Conservation (phyloP, 805 yeast species). For the Zygosaccharomyces bisporus region DNA sequence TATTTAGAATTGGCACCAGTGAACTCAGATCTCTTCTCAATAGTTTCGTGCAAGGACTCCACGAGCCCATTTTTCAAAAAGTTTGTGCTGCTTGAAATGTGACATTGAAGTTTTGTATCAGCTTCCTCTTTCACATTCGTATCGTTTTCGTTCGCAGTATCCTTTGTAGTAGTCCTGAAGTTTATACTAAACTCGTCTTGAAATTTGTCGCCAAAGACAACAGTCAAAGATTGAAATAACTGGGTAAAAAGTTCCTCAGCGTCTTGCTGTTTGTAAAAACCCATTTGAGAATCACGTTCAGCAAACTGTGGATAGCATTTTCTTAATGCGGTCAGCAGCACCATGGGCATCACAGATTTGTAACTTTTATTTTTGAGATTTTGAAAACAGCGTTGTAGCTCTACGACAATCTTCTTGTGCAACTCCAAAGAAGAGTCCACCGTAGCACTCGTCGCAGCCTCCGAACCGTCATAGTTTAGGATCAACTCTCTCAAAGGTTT, state of each 20-base stretch:
- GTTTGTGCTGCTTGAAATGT: constrained; percentile 79
- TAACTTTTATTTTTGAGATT: constrained; percentile 39
- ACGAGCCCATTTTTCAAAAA: constrained; percentile 81
- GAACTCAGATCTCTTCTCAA: constrained; percentile 72
- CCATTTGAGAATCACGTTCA: constrained; percentile 62
- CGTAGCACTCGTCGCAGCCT: constrained; percentile 45
- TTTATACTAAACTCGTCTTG: constrained; percentile 60
- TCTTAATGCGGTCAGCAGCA: constrained; percentile 64
- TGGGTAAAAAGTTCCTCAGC: constrained; percentile 95
- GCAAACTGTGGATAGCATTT: constrained; percentile 81
- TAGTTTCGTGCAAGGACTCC: constrained; percentile 66
- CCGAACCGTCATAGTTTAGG: constrained; percentile 48
- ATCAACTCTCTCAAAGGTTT: constrained; percentile 66
- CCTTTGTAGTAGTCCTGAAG: constrained; percentile 60
- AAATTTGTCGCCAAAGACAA: constrained; percentile 44
- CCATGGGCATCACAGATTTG: constrained; percentile 60
- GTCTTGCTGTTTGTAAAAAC: constrained; percentile 89
- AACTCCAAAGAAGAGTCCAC: constrained; percentile 30
- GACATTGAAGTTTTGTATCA: constrained; percentile 78
- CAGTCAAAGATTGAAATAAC: constrained; percentile 52
- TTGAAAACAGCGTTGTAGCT: constrained; percentile 45
- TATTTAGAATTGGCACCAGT: constrained; percentile 70
- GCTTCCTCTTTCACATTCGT: constrained; percentile 45
- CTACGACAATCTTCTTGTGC: constrained; percentile 43
- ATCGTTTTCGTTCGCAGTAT: constrained; percentile 52